Base-by-base conservation (phyloP, 1,284 basidiomycete genomes). In the Peniophora sp. region DNA sequence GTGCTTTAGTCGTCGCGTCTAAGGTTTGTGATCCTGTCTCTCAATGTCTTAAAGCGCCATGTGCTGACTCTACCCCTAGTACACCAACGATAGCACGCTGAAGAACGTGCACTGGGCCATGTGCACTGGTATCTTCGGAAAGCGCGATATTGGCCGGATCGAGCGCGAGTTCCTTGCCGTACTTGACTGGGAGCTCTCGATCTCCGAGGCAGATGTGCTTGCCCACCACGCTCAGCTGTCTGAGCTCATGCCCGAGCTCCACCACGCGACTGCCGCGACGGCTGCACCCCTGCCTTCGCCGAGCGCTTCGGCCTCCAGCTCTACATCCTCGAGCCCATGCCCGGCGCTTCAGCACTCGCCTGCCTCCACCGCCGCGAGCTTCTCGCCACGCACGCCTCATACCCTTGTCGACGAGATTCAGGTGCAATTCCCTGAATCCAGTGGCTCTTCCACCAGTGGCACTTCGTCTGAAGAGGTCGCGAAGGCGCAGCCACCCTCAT, bases 21-120 rank as follows among this genome's bases (percentile, higher is more conserved):
- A 87, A 87, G 74, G 84, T 85, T 64, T 61, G 73, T 47, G 48
- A 44, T n/a, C 44, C 24, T 46, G 45, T 47, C 53, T 41, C 53
- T 45, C 47, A 51, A 54, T 50, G 39, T 47, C 55, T 41, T 37
- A 12, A 32, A 32, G 24, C 45, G 53, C 54, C 43, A 35, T 51
- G 48, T 60, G 17, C 54, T 63, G 51, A 61, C 58, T 48, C 53
- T 53, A 47, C 36, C 20, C 48, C 14, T 54, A 86, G 83, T 87
- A 87, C 58, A 66, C 79, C 23, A 85, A 88, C 59, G 84, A 87
- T 60, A 85, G 82, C 17, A 85, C 84, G 12, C 71, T 87, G 18
- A 87, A 87, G 71, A 87, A 87, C 62, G 70, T 85, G 17, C 84
- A 87, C 64, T 87, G 84, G 84, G 83, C 85, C 12, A 68, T 85